These are phyloP conservation scores for Xenosphaeropsis pyriputrescens DNA, from an alignment of 2,329 filamentous ascomycete genomes.

Conservation along the genomic window DNA sequence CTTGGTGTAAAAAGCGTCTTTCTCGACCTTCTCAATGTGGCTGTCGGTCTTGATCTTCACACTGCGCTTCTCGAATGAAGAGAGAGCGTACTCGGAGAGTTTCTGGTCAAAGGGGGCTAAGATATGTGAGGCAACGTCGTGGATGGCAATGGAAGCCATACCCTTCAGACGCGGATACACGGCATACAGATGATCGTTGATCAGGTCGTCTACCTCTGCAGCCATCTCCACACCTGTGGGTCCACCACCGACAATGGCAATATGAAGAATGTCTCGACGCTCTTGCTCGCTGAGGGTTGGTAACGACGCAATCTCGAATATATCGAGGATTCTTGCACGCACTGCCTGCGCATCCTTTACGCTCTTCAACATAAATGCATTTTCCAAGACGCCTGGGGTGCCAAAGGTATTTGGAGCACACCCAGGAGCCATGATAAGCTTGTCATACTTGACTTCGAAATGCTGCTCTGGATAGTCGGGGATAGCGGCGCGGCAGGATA, in stretches of 20 bases:
- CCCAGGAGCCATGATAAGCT: slow-evolving; percentile 25
- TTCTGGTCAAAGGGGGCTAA: slow-evolving; percentile 62
- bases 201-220: slow-evolving; percentile 59
- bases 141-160: slow-evolving; percentile 51
- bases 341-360: slow-evolving; percentile 62
- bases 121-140: slow-evolving; percentile 60
- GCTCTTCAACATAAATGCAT: slow-evolving; percentile 72
- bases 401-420: slow-evolving; percentile 51
- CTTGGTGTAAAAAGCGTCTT: slow-evolving; percentile 19
- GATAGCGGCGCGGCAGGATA: slow-evolving; percentile 22
- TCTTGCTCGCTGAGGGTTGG: slow-evolving; percentile 39
- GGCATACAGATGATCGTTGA: slow-evolving; percentile 46
- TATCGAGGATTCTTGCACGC: slow-evolving; percentile 45
- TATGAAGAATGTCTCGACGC: slow-evolving; percentile 50
- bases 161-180: slow-evolving; percentile 46
- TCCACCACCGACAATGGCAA: slow-evolving; percentile 59
- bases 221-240: slow-evolving; percentile 57
- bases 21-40: slow-evolving; percentile 32
- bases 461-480: slow-evolving; percentile 9
- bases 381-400: slow-evolving; percentile 64
- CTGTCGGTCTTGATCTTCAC: slow-evolving; percentile 55
- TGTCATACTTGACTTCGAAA: slow-evolving; percentile 26
- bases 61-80: slow-evolving; percentile 47
- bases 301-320: slow-evolving; percentile 53
- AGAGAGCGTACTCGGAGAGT: slow-evolving; percentile 52